phyloP scores from a whole-genome alignment of 2,329 filamentous ascomycete species.

The Fusarium albosuccineum region DNA sequence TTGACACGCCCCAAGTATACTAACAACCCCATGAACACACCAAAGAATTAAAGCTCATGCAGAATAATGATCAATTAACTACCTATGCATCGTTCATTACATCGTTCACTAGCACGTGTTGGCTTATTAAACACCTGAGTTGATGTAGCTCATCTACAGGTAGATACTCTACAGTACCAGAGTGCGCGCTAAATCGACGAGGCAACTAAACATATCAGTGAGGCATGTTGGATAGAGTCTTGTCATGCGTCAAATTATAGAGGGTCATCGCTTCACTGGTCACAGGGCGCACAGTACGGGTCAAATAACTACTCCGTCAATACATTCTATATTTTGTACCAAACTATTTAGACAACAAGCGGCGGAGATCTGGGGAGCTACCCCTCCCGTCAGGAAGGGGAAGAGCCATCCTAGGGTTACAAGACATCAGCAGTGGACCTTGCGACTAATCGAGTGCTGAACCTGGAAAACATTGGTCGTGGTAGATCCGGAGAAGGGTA shows the following conservation, averaged over 20 bases:
- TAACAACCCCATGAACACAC: too few relatives aligned
- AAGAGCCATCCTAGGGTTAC: slow-evolving; percentile 48
- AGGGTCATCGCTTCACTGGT: slow-evolving; percentile 1
- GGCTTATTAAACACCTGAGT: too few relatives aligned
- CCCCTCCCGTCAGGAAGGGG: slow-evolving; percentile 33
- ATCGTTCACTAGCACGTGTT: too few relatives aligned
- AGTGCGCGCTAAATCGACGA: too few relatives aligned
- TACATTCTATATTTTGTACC: slow-evolving; percentile 38
- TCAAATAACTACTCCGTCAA: slow-evolving; percentile 14
- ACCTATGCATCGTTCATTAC: too few relatives aligned
- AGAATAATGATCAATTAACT: too few relatives aligned
- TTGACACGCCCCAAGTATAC: too few relatives aligned
- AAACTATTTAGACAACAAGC: slow-evolving; percentile 39
- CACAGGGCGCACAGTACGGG: slow-evolving; percentile 7
- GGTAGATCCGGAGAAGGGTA: slow-evolving; percentile 28
- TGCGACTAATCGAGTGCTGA: slow-evolving; percentile 47
- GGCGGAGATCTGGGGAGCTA: slow-evolving; percentile 36
- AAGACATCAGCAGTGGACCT: slow-evolving; percentile 47
- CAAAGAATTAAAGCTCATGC: too few relatives aligned
- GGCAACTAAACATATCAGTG: too few relatives aligned
- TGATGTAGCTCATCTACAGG: too few relatives aligned
- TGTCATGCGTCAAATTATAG: neutral
- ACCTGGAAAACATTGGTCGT: slow-evolving; percentile 40
- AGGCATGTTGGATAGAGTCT: too few relatives aligned
- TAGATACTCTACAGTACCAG: too few relatives aligned